These are phyloP conservation scores for Hyaloperonospora brassicae DNA, from an alignment of 352 stramenopile genomes.

Conservation along the genomic window DNA sequence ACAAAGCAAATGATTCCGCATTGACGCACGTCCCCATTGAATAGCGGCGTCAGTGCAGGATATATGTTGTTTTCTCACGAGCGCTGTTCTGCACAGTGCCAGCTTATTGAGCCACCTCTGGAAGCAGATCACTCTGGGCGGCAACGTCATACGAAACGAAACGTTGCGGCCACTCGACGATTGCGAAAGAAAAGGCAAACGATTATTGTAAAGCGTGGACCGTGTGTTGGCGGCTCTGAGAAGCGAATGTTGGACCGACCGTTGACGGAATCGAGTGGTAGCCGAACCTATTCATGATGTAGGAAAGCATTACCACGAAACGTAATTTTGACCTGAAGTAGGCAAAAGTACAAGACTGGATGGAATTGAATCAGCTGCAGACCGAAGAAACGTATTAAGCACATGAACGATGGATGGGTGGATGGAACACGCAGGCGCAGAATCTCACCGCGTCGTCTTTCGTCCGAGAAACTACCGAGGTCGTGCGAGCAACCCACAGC, in stretches of 20 bases:
- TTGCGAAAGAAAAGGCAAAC: constrained; percentile 11
- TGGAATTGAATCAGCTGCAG: constrained; percentile 4
- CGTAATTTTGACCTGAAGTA: constrained; percentile 27
- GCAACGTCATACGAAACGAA: constrained; percentile 36
- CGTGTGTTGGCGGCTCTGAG: background rate
- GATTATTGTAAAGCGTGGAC: constrained; percentile 6
- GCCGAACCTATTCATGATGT: constrained; percentile 20
- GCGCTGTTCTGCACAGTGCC: constrained; percentile 73
- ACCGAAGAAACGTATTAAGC: constrained; percentile 6
- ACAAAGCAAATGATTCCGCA: background rate
- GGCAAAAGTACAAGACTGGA: constrained; percentile 5
- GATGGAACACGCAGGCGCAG: background rate
- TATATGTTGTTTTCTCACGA: constrained; percentile 71
- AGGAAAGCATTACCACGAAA: constrained; percentile 15
- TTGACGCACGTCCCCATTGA: constrained; percentile 34
- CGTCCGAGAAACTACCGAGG: background rate
- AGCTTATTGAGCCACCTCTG: constrained; percentile 80
- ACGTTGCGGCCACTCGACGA: constrained; percentile 4
- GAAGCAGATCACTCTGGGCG: constrained; percentile 66
- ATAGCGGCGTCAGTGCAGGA: constrained; percentile 42
- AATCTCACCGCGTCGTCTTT: background rate
- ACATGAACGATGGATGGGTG: constrained; percentile 1
- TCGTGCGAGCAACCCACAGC: background rate
- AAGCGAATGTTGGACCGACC: background rate
- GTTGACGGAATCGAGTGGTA: constrained; percentile 15